Evolutionary conservation across 495 filamentous ascomycete species (phyloP).

Genomic region (Pyrenula massariospora): DNA sequence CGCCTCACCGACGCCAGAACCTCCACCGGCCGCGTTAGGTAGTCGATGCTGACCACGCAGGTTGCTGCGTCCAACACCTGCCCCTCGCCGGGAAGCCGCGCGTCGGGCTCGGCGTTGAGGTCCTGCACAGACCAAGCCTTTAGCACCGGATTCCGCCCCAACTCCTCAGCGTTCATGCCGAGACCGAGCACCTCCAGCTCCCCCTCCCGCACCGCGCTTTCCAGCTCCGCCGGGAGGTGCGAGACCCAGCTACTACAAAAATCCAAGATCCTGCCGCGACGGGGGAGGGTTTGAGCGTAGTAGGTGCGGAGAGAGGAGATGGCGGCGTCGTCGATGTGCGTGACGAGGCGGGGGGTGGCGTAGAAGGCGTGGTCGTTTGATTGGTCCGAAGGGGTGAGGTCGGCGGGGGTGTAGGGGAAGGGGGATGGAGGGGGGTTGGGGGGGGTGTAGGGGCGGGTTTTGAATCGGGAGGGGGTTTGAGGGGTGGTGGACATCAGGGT

Average conservation of each 20-base stretch:
- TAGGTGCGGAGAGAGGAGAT: conserved; percentile 23
- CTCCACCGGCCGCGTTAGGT: conserved; percentile 24
- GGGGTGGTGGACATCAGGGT: neutral
- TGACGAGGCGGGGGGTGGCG: conserved; percentile 27
- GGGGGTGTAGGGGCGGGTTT: conserved; percentile 8
- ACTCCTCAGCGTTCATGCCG: conserved; percentile 26
- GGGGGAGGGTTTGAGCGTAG: conserved; percentile 18
- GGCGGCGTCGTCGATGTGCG: conserved; percentile 34
- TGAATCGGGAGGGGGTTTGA: neutral
- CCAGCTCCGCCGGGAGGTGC: conserved; percentile 22
- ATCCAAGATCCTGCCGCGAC: conserved; percentile 22
- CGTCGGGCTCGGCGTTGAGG: conserved; percentile 18
- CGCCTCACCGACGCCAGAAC: conserved; percentile 19
- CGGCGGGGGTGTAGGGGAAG: conserved; percentile 19
- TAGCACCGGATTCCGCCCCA: conserved; percentile 23
- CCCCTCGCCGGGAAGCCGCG: conserved; percentile 6
- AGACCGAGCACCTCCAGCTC: conserved; percentile 12
- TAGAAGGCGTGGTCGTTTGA: conserved; percentile 26
- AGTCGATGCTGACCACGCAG: conserved; percentile 32
- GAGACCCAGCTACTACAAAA: conserved; percentile 31
- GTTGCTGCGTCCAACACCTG: conserved; percentile 19
- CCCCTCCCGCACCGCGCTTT: conserved; percentile 4
- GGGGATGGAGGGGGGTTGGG: conserved; percentile 11
- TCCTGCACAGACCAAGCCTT: conserved; percentile 15
- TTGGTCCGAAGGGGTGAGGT: conserved; percentile 23